A percentile compares a stretch with the other conserved stretches of the same genome.
These are phyloP conservation scores for Backusella psychrophila DNA, from an alignment of 192 early-diverging fungal species.

Conservation along the genomic window DNA sequence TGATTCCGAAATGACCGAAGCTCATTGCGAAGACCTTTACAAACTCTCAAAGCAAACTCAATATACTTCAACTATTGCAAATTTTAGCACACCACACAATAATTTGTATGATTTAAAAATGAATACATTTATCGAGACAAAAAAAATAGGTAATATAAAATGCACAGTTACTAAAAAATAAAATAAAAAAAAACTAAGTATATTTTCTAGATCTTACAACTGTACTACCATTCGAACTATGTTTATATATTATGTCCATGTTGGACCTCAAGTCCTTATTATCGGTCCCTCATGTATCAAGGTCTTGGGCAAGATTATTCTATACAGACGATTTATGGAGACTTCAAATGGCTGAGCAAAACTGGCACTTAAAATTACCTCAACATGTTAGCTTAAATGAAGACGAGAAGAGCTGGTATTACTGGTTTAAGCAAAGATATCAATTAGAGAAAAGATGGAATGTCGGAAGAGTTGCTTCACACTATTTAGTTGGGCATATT, in stretches of 20 bases:
- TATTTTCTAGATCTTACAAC: constrained; percentile 6
- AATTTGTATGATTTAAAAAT: not conserved
- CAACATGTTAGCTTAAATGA: not conserved
- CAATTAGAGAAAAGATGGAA: constrained; percentile 67
- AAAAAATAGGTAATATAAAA: constrained; percentile 1
- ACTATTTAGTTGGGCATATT: constrained; percentile 69
- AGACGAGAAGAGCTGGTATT: constrained; percentile 51
- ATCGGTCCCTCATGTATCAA: constrained; percentile 6
- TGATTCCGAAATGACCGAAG: not conserved
- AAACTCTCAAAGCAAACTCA: not conserved
- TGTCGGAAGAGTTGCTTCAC: constrained; percentile 41
- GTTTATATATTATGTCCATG: constrained; percentile 9
- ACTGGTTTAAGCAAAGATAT: constrained; percentile 70
- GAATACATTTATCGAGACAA: not conserved
- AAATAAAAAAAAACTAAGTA: not conserved
- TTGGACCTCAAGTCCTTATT: constrained; percentile 7
- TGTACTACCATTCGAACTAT: constrained; percentile 6
- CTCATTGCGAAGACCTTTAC: not conserved
- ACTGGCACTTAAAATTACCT: constrained; percentile 14
- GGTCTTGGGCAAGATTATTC: not conserved
- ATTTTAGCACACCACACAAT: not conserved
- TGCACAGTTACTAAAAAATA: not conserved
- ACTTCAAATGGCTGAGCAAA: not conserved
- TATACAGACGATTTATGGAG: constrained; percentile 11
- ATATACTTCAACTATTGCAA: not conserved